Base-by-base conservation (phyloP, 2,329 filamentous ascomycete species). In the Trichoderma lentiforme region DNA sequence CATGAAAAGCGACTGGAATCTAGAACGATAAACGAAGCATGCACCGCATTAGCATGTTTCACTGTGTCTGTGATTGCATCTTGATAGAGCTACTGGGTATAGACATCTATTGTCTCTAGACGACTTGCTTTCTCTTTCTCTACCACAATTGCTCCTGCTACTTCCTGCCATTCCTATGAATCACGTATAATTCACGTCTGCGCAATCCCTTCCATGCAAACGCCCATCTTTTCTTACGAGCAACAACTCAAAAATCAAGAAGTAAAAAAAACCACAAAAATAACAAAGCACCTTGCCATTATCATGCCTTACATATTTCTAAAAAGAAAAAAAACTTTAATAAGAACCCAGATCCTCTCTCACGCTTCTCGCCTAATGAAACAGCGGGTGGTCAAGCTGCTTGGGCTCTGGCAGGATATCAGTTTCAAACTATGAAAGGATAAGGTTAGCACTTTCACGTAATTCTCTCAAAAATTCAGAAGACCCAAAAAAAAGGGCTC, bases 351-450 rank as follows among this genome's bases (percentile, higher is more conserved):
- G 36, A 39, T 15, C 21, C 43, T 30, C 21, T 21, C 56, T 21
- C n/a, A 6, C 34, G n/a, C 12, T 14, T 39, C 39, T 51, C 15
- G 12, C 26, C 57, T 14, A 70, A 58, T 85, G 84, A 74, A 86
- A 86, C 14, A 85, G 73, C 18, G 76, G 76, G 8, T 79, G 78
- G 39, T 77, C 77, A 30, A 80, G 77, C 71, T 75, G 79, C 74
- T 78, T 80, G 18, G 76, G 76, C 71, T 80, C 81, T 26, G 78
- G 79, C 39, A 78, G 73, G 3, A 77, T 77, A 58, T 84, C 80
- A 63, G 83, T 81, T 76, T 86, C 84, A 76, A 83, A 82, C 82
- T 84, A 67, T 4, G 12, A 32, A 2, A 36, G 3, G 15, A 61
- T 6, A 53, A 15, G 11, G 36, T 56, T 36, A 56, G 24, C 5